phyloP scores from a whole-genome alignment of 1,139 yeast genomes.

The Taiozyma sp. region DNA sequence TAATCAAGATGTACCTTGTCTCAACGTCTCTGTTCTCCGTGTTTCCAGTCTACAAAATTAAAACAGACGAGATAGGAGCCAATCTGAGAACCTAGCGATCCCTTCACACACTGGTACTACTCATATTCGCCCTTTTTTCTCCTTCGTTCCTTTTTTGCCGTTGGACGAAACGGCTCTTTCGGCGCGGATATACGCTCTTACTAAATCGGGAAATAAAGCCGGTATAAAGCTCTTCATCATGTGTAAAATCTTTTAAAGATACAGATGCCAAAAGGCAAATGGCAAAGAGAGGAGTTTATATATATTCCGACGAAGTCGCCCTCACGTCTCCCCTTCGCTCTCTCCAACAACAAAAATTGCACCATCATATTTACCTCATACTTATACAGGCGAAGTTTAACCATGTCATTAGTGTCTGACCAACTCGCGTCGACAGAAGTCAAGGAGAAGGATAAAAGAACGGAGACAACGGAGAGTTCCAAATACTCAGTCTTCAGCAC shows the following conservation, averaged over 20 bases:
- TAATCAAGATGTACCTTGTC: too few species aligned
- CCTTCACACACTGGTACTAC: too few species aligned
- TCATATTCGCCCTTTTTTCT: too few species aligned
- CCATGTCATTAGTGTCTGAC: background rate
- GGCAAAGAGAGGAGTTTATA: background rate
- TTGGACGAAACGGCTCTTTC: too few species aligned
- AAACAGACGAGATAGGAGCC: too few species aligned
- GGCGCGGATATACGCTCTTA: background rate
- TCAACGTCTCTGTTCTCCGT: too few species aligned
- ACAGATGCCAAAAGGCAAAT: too few species aligned
- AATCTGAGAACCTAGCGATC: too few species aligned
- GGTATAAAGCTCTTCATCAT: background rate
- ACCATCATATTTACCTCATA: background rate
- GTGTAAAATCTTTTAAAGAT: background rate
- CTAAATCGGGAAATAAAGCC: background rate
- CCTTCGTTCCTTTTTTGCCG: too few species aligned
- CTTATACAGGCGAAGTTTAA: background rate
- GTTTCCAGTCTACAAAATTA: too few species aligned
- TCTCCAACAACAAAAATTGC: background rate
- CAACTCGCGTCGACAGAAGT: background rate
- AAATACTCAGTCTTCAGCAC: slow-evolving; percentile 29
- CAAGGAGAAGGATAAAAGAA: background rate
- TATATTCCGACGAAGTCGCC: too few species aligned
- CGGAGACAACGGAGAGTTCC: background rate
- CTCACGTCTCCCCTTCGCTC: background rate